Conservation (phyloP, 2,329 filamentous ascomycete species). For the Fusarium sp. region DNA sequence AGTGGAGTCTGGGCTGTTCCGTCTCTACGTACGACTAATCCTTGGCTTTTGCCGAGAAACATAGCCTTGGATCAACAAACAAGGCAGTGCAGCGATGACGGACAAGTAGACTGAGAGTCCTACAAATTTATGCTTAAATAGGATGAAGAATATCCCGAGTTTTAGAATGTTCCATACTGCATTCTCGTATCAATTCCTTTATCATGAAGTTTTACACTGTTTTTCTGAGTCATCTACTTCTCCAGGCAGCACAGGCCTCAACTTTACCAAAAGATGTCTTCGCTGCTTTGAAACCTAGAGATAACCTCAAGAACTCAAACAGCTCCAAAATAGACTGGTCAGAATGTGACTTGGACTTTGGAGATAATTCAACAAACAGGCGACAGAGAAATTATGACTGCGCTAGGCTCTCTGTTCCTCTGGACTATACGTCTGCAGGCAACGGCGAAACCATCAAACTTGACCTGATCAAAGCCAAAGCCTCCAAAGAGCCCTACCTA, state of each 20-base stretch:
- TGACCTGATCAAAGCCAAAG: conserved; percentile 47
- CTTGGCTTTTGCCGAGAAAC: background rate
- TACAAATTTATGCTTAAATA: background rate
- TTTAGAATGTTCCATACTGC: rapidly evolving
- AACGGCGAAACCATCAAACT: conserved; percentile 45
- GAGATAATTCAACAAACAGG: background rate
- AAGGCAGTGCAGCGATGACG: background rate
- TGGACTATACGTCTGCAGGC: conserved; percentile 51
- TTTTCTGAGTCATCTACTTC: background rate
- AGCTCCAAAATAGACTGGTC: conserved; percentile 8
- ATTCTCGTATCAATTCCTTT: no score
- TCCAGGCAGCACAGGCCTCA: background rate
- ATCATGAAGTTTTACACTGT: conserved; percentile 3
- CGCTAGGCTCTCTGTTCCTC: conserved; percentile 51
- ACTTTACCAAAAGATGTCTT: background rate
- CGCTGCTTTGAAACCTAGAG: background rate
- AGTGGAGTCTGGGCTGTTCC: no score
- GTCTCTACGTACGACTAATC: background rate
- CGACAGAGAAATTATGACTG: conserved; percentile 39
- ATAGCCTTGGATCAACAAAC: background rate
- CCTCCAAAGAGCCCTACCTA: conserved; percentile 44
- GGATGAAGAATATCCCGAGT: rapidly evolving
- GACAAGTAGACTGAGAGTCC: no score
- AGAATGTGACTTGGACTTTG: conserved; percentile 9
- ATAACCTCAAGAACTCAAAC: background rate